These are phyloP conservation scores for Harringtonia lauricola DNA, from an alignment of 2,329 filamentous ascomycete genomes.

Conservation along the genomic window DNA sequence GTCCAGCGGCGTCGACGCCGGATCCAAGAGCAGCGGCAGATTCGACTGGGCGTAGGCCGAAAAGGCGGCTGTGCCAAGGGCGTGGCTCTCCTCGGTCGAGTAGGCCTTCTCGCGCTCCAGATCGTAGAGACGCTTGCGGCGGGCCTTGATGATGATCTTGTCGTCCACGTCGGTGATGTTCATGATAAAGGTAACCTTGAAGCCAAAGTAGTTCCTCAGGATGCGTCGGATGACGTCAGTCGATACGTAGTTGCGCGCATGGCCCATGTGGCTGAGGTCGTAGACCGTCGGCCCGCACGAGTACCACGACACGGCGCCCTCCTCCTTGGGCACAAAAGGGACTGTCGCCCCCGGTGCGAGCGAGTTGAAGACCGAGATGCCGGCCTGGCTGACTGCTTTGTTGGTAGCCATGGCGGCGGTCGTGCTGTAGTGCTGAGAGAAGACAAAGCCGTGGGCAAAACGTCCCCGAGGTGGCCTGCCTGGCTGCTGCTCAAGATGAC, in stretches of 20 bases:
- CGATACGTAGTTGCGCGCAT: constrained; percentile 67
- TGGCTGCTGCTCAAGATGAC: neutral
- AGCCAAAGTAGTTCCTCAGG: constrained; percentile 59
- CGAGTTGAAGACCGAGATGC: constrained; percentile 67
- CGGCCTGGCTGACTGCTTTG: constrained; percentile 3
- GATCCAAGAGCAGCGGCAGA: constrained; percentile 12
- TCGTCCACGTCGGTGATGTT: constrained; percentile 67
- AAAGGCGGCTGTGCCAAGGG: constrained; percentile 12
- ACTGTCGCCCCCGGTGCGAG: constrained; percentile 61
- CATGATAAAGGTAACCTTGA: constrained; percentile 62
- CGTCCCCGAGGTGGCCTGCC: neutral
- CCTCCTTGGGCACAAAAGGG: constrained; percentile 11
- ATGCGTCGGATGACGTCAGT: constrained; percentile 66
- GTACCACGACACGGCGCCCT: constrained; percentile 13
- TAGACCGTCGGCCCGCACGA: constrained; percentile 36
- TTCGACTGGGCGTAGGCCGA: constrained; percentile 14
- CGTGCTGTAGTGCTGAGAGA: neutral
- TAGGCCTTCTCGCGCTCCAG: constrained; percentile 13
- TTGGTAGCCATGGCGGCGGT: constrained; percentile 2
- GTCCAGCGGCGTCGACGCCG: constrained; percentile 2
- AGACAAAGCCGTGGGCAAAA: neutral
- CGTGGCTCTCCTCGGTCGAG: constrained; percentile 9
- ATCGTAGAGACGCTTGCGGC: constrained; percentile 15
- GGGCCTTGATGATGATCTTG: constrained; percentile 29
- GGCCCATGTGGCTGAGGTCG: constrained; percentile 63